Evolutionary conservation across 2,329 filamentous ascomycete genomes (phyloP), one percentile per base, ranked within the genome.

Genomic region (Paraconiothyrium sp.): DNA sequence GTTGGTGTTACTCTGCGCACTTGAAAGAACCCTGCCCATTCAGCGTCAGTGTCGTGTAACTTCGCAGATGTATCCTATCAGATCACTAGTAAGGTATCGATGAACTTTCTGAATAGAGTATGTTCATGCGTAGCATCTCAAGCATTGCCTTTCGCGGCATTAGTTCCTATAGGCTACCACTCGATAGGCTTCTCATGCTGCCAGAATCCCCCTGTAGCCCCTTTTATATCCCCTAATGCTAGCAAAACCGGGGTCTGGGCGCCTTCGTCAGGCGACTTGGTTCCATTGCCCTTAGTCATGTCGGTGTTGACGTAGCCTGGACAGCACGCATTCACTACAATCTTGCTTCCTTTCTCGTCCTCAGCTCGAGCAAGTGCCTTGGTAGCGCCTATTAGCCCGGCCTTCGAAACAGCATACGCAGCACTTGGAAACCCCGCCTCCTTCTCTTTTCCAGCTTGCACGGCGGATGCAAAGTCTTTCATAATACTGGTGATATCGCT

Each of bases 371-470:
- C 81, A 11, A 83, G 55, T 6, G 76, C 77, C 59, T 71, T 75
- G 16, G 81, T 82, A 54, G 76, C 76, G 0, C 77, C 82, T 57
- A 81, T 81, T 11, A 81, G 65, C 3, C 82, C 81, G 6, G 80
- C 80, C 67, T 84, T 84, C 27, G 74, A 79, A 5, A 83, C 81
- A 0, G 80, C 81, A 66, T 86, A 86, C 10, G 81, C 84, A 2
- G 82, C 79, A 41, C 79, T 61, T 1, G 83, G 84, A 71, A 83
- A 86, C 0, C 84, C 84, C 3, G 78, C 72, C 47, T 83, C 77
- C 52, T 81, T 80, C 66, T 85, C 80, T 27, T 72, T 79, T 0
- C 81, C 82, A 11, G 73, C 73, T n/a, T 78, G 75, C 0, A 85
- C 84, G 0, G 81, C 83, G 3, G 74, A 64, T 2, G 77, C 73